Base-by-base conservation (phyloP, 331 rosid genomes). In the Arachis monticola region DNA sequence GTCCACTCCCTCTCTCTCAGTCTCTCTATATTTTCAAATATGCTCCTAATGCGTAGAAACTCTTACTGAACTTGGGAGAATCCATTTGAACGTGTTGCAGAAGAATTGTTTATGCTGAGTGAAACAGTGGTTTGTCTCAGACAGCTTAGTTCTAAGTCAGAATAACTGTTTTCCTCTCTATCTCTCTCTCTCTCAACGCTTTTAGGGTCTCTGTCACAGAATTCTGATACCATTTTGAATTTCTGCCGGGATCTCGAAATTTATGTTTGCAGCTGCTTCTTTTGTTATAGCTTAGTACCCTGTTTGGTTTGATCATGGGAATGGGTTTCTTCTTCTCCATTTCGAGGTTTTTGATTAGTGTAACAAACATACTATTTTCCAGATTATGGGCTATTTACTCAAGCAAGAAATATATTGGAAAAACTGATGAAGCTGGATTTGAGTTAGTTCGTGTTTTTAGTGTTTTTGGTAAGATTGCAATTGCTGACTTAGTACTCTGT, bases 71-170 rank as follows among this genome's bases (percentile, higher is more conserved):
- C 59, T 53, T 14, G 59, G 3, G 57, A 51, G 57, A 51, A 4
- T 6, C 57, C 57, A n/a, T 51, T 51, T 51, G 17, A n/a, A 14
- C n/a, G 30, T 13, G 59, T 13, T 53, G 13, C 35, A 50, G 46
- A 58, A 13, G 58, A 50, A 11, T 69, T 74, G 53, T 55, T 45
- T 64, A 32, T 57, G 74, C 74, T n/a, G 63, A 35, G 59, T 10
- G 9, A 44, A 61, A 71, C 14, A 52, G 17, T 12, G 27, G 10
- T 50, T 77, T 46, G 50, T 17, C 22, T 17, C 22, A 47, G 69
- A 68, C 82, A 83, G 73, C 75, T 83, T 53, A n/a, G 59, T 53
- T 72, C 81, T 65, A 14, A 81, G 80, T 79, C 81, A 67, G 85
- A 64, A 27, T 60, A 45, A 3, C 67, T 50, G 63, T 80, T 70